A percentile compares a stretch with the other conserved stretches of the same genome.
These are phyloP conservation scores for Erythrophleum ivorense DNA, from an alignment of 331 rosid genomes.

Conservation along the genomic window DNA sequence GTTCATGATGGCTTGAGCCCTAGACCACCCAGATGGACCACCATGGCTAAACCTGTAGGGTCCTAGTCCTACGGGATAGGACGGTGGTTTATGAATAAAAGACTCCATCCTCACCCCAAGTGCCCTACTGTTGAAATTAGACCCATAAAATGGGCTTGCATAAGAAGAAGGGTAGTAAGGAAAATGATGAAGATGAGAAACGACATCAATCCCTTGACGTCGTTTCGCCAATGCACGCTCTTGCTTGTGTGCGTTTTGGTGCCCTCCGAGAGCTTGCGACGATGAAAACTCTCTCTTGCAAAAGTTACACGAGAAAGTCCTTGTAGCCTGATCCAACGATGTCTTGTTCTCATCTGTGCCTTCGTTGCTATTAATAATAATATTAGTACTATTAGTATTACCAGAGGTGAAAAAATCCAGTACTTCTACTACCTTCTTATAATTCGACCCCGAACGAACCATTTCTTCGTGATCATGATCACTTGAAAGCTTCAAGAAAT, in stretches of 20 bases:
- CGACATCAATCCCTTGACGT: constrained; percentile 46
- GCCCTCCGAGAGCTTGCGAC: constrained; percentile 82
- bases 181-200: background rate
- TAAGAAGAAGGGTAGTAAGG: constrained; percentile 47
- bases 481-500: constrained; percentile 48
- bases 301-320: constrained; percentile 62
- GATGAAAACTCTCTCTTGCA: constrained; percentile 71
- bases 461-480: background rate
- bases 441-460: background rate
- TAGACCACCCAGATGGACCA: constrained; percentile 29
- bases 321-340: constrained; percentile 16
- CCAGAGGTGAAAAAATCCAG: constrained; percentile 43
- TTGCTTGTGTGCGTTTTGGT: constrained; percentile 77
- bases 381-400: too few species aligned
- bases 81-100: constrained; percentile 54
- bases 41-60: background rate
- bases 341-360: constrained; percentile 34
- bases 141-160: constrained; percentile 31
- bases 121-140: background rate
- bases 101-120: constrained; percentile 58
- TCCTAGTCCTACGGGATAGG: background rate
- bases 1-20: background rate
- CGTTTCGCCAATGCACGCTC: constrained; percentile 69
- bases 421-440: constrained; percentile 27
- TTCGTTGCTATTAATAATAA: background rate